Percentiles rank a stretch among this genome's conserved stretches.
Evolutionary conservation across 345 rosid genomes (phyloP).

Genomic region (Limnanthes douglasii): DNA sequence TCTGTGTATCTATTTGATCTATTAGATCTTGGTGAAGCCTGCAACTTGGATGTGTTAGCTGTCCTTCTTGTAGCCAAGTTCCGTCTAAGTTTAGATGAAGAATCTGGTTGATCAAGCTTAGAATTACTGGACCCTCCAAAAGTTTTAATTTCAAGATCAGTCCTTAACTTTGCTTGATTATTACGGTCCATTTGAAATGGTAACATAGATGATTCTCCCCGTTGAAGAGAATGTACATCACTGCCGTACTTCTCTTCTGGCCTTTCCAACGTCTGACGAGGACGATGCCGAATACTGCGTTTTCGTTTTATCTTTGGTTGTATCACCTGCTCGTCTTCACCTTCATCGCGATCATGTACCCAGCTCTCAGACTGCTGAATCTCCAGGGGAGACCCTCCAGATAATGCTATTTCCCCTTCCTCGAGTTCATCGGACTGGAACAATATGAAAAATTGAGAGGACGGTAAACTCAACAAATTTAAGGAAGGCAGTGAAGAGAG

Average conservation of each 20-base stretch:
- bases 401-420: slow-evolving; percentile 95
- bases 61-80: slow-evolving; percentile 51
- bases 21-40: slow-evolving; percentile 53
- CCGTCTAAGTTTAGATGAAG: slow-evolving; percentile 41
- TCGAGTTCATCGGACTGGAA: slow-evolving; percentile 83
- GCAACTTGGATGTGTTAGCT: slow-evolving; percentile 51
- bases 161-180: slow-evolving; percentile 47
- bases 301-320: slow-evolving; percentile 95
- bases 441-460: slow-evolving; percentile 12
- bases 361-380: slow-evolving; percentile 91
- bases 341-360: slow-evolving; percentile 90
- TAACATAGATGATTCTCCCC: slow-evolving; percentile 31
- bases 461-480: no score
- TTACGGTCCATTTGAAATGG: slow-evolving; percentile 46
- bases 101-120: slow-evolving; percentile 60
- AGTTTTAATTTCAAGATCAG: slow-evolving; percentile 36
- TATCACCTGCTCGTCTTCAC: slow-evolving; percentile 94
- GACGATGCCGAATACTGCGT: slow-evolving; percentile 88
- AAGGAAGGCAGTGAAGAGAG: slow-evolving; percentile 7
- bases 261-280: slow-evolving; percentile 66
- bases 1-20: slow-evolving; percentile 42
- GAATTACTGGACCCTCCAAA: slow-evolving; percentile 24
- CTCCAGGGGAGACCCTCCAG: slow-evolving; percentile 89
- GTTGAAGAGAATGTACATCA: slow-evolving; percentile 36
- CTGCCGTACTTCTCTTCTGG: slow-evolving; percentile 35